Evolutionary conservation across 1,284 basidiomycete species (phyloP), one percentile per base, ranked within the genome.

Genomic region (Coriolopsis trogii): DNA sequence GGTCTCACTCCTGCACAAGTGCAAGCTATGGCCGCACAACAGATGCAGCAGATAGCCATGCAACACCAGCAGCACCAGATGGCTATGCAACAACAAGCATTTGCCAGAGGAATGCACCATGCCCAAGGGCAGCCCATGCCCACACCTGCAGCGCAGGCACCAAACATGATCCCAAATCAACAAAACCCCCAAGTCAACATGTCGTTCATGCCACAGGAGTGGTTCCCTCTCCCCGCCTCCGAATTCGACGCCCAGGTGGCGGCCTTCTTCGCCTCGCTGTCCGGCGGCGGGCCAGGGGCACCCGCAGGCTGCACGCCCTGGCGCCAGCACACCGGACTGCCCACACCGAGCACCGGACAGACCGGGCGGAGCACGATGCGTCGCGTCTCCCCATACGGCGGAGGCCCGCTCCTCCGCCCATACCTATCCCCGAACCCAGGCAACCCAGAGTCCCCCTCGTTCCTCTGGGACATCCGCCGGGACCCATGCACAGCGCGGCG

Each of bases 391-490:
- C 42, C 41, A 6, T 51, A 24, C 41, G 24, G 31, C 4, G 48
- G 39, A 3, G 10, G 7, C 2, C 57, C 57, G 10, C 31, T 43
- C 4, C 62, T 76, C 41, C 67, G 67, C 1, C 70, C 68, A 0
- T 58, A 63, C 52, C 52, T 75, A 3, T 65, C 68, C 21, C 69
- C 70, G 6, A 76, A 76, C 39, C 73, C 73, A 0, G 53, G 59
- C 28, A 66, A 68, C 28, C 42, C 65, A 12, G 40, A 62, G 15
- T 47, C 68, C n/a, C 72, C 75, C 6, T 51, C 63, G 38, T 58
- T 75, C 28, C 40, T 63, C 15, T 76, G 73, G 73, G 56, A 3
- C 43, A 12, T 46, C 3, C 43, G 43, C 16, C 43, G 26, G 7
- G 24, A 33, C 4, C 34, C 41, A 15, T n/a, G 9, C 12, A 16